Conservation (phyloP, 140 eudicot genomes). For the Ambrosia hybrid region DNA sequence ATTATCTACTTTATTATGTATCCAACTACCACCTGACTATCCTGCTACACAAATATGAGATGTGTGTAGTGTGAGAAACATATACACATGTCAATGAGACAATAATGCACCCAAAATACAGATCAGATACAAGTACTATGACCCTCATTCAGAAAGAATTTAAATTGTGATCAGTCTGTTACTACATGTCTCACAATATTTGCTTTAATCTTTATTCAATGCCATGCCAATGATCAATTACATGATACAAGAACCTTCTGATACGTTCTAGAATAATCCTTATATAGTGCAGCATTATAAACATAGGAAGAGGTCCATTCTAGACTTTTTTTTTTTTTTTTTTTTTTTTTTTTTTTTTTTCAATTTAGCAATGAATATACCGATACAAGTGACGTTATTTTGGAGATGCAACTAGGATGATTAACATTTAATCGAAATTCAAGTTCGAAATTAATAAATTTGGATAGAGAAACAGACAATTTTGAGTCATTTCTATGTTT, state of each 20-base stretch:
- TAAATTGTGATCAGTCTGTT: neutral
- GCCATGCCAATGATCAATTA: neutral
- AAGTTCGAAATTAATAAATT: too few relatives aligned
- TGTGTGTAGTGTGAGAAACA: slow-evolving; percentile 20
- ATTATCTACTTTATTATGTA: slow-evolving; percentile 16
- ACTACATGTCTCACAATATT: slow-evolving; percentile 12
- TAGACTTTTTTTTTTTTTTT: neutral
- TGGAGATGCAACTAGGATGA: too few relatives aligned
- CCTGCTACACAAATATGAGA: slow-evolving; percentile 13
- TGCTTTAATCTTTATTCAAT: neutral
- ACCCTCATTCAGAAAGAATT: too few relatives aligned
- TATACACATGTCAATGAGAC: slow-evolving; percentile 19
- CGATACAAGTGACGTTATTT: too few relatives aligned
- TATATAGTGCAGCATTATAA: neutral
- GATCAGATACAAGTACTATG: neutral
- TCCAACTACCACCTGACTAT: slow-evolving; percentile 26
- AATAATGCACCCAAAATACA: slow-evolving; percentile 39
- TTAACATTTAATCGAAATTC: too few relatives aligned
- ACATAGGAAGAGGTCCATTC: slow-evolving; percentile 13
- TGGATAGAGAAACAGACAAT: too few relatives aligned
- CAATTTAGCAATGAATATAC: slow-evolving; percentile 2
- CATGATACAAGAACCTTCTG: neutral
- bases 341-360: neutral
- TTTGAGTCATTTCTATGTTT: too few relatives aligned
- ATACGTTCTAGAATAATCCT: slow-evolving; percentile 11